Conservation (phyloP, 23 red algal species). For the Cyanidioschyzon merolae region DNA sequence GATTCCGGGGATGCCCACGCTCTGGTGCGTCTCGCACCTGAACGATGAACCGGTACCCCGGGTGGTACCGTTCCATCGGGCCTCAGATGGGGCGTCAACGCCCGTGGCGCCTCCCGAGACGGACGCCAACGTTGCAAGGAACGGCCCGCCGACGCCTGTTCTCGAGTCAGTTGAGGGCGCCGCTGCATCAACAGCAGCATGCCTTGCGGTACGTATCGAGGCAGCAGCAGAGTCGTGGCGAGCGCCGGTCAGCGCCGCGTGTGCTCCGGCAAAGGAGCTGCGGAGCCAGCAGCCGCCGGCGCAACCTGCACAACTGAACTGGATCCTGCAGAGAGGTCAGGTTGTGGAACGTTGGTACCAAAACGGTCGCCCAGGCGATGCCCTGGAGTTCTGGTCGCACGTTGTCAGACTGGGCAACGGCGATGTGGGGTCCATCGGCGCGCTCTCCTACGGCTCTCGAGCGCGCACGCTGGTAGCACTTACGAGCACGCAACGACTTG, state of each 20-base stretch:
- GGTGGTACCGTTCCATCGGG: not conserved
- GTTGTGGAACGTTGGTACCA: not conserved
- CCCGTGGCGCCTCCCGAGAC: not conserved
- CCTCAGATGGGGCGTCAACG: too few species aligned
- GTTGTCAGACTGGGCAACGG: not conserved
- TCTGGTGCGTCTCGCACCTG: constrained; percentile 1
- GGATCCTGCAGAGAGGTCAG: not conserved
- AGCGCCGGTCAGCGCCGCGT: not conserved
- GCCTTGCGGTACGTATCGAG: not conserved
- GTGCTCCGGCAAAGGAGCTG: not conserved
- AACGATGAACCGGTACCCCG: constrained; percentile 3
- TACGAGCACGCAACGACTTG: not conserved
- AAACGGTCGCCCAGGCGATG: not conserved
- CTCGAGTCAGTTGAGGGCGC: not conserved
- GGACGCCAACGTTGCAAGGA: not conserved
- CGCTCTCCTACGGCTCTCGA: not conserved
- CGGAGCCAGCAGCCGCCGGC: not conserved
- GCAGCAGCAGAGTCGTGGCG: not conserved
- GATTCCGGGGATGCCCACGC: not conserved
- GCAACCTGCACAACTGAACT: not conserved
- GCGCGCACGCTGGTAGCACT: not conserved
- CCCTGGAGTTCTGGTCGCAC: not conserved
- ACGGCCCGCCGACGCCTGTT: not conserved
- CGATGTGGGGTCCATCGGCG: not conserved
- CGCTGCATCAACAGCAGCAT: not conserved